phyloP scores from a whole-genome alignment of 805 yeast genomes.

The Candida pseudoglaebosa region DNA sequence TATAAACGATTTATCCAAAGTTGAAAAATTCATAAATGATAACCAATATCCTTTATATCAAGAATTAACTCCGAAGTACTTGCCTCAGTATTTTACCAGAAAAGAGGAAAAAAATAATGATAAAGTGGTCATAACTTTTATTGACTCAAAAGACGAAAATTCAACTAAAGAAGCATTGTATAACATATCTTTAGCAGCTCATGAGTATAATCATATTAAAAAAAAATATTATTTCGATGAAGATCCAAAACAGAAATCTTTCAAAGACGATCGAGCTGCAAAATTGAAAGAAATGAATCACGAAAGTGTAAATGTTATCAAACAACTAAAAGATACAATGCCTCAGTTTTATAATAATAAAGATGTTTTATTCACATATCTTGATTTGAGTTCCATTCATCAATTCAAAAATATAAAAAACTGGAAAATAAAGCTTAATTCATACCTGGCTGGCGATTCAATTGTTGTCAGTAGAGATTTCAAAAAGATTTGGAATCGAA shows the following conservation, averaged over 20 bases:
- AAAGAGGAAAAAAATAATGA: slow-evolving; percentile 16
- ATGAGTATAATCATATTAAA: slow-evolving; percentile 45
- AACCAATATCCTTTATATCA: slow-evolving; percentile 50
- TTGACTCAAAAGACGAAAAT: slow-evolving; percentile 37
- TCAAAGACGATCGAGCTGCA: slow-evolving; percentile 43
- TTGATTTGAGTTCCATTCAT: slow-evolving; percentile 44
- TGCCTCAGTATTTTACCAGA: slow-evolving; percentile 32
- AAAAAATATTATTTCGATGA: slow-evolving; percentile 36
- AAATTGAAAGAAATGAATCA: slow-evolving; percentile 39
- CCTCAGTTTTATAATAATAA: slow-evolving; percentile 44
- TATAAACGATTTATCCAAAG: slow-evolving; percentile 45
- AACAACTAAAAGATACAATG: slow-evolving; percentile 47
- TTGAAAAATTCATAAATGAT: slow-evolving; percentile 47
- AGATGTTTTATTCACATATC: slow-evolving; percentile 43
- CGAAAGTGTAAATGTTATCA: slow-evolving; percentile 39
- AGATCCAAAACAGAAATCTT: slow-evolving; percentile 20
- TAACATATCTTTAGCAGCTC: slow-evolving; percentile 43
- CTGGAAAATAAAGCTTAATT: slow-evolving; percentile 36
- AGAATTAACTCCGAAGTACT: slow-evolving; percentile 44
- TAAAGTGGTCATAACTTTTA: slow-evolving; percentile 48
- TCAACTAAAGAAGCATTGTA: slow-evolving; percentile 30
- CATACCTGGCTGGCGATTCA: slow-evolving; percentile 50
- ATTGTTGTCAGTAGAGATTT: slow-evolving; percentile 48
- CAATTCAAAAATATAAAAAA: slow-evolving; percentile 23
- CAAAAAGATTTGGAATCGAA: slow-evolving; percentile 26